Evolutionary conservation across 768 basidiomycete genomes (phyloP), one percentile per base, ranked within the genome.

Genomic region (Lentinula guzmanii): DNA sequence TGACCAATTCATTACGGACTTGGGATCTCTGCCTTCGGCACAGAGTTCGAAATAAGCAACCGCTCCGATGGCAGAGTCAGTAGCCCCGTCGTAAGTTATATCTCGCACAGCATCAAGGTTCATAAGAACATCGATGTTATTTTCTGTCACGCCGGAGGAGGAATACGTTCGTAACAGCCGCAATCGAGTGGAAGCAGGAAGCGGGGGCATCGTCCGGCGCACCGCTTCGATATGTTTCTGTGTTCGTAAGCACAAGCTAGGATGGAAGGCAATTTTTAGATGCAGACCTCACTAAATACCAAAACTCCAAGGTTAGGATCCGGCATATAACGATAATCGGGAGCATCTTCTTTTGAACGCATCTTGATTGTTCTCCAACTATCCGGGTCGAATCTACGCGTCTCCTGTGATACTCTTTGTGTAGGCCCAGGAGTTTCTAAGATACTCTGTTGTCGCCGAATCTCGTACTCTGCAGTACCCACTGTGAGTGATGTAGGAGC

Each of bases 281-380:
- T 53, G 64, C 66, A 67, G 61, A 83, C 86, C 62, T 82, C 70
- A 61, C 80, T 79, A 6, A 91, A 68, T 35, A 84, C 68, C 5
- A 98, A 75, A 0, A 86, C 82, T 0, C 94, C 93, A 1, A 98
- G 75, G 70, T 98, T 98, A 0, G 93, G 87, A 70, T 99, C 97
- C 0, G 97, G 97, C 93, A 99, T 96, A 75, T 98, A 98, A 16
- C 91, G 84, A 71, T 98, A 99, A 71, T 99, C 97, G 1, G 91
- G 93, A 0, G 94, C 89, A 66, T 95, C 91, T 67, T 97, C 97
- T 73, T 99, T 98, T 51, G 85, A 86, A 45, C 97, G 81, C 45
- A 98, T 74, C 35, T 78, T 82, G 73, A 86, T 95, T 0, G 97
- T 98, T 70, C 90, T 82, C 35, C 87, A 87, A 2, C 80, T 85